A percentile compares a stretch with the other conserved stretches of the same genome.
phyloP scores from a whole-genome alignment of 768 basidiomycete genomes.

The Termitomyces sp. region DNA sequence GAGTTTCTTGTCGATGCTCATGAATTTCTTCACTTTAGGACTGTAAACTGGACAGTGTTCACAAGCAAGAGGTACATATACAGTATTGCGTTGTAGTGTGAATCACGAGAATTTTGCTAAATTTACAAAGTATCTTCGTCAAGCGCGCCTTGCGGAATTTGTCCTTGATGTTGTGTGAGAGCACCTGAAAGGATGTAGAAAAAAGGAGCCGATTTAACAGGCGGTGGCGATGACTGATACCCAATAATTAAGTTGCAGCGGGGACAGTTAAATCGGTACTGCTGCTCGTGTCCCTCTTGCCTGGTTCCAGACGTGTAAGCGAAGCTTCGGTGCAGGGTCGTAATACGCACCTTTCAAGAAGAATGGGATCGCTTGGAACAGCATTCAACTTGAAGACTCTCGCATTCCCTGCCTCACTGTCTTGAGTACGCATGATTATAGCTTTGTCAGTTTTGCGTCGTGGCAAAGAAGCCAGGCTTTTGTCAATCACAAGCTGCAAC shows the following conservation, averaged over 20 bases:
- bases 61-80: not conserved
- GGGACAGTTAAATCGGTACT: conserved; percentile 67
- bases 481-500: conserved; percentile 75
- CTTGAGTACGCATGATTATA: conserved; percentile 73
- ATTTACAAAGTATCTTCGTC: conserved; percentile 36
- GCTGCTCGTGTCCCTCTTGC: conserved; percentile 66
- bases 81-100: not conserved
- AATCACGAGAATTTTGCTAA: not conserved
- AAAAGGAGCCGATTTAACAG: conserved; percentile 71
- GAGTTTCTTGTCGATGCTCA: conserved; percentile 4
- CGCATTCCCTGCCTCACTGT: conserved; percentile 49
- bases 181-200: conserved; percentile 79
- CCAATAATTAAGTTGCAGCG: conserved; percentile 63
- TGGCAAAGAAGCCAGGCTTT: conserved; percentile 61
- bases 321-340: not conserved
- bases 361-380: conserved; percentile 56
- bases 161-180: conserved; percentile 85
- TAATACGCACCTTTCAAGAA: conserved; percentile 66
- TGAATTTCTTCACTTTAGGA: conserved; percentile 5
- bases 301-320: conserved; percentile 28
- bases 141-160: conserved; percentile 81
- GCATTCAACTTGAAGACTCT: conserved; percentile 88
- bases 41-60: not conserved
- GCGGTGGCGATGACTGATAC: conserved; percentile 77
- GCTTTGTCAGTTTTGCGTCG: conserved; percentile 75